Base-by-base conservation (phyloP, 306 rosid species). In the Hippophae rhamnoides region DNA sequence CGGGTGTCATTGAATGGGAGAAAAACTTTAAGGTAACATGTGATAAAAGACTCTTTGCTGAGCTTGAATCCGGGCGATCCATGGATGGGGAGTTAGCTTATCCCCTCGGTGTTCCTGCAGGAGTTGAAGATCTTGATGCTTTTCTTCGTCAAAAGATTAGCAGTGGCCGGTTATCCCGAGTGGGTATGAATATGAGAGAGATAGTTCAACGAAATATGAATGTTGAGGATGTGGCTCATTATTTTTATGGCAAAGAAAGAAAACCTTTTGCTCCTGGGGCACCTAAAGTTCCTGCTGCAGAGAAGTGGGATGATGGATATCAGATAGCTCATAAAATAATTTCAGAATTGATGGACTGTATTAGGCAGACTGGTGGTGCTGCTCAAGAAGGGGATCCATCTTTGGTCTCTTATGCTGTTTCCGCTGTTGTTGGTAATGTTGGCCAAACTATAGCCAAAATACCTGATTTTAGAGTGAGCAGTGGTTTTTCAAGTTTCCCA, bases 321-420 rank as follows among this genome's bases (percentile, higher is more conserved):
- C 96, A 83, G 72, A 76, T 83, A 62, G 86, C 96, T 69, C 96
- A 82, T 67, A 81, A 77, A 58, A 78, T 85, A 69, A 87, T 81
- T 47, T 59, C 69, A 60, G 88, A 87, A 45, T 57, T 92, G 63
- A 92, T 88, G 70, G 95, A 92, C 41, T 81, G 95, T 75, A 82
- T 92, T 61, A 78, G 86, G 85, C 95, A 92, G 69, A 92, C 99
- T 43, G 96, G 95, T 44, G 99, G 99, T 73, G 99, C 99, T 71
- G 99, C 99, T 69, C 99, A 92, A 74, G 99, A 92, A 78, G 99
- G 99, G 43, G 99, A 92, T 56, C 96, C 99, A 18, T 81, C 96
- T 64, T 79, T 92, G 83, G 96, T 92, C 31, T 74, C 87, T 67
- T 92, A 86, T 80, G 96, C 96, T 13, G 83, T 92, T 76, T 80